Evolutionary conservation across 768 basidiomycete species (phyloP), one percentile per base, ranked within the genome.

Genomic region (Mrakia hoshinonis): DNA sequence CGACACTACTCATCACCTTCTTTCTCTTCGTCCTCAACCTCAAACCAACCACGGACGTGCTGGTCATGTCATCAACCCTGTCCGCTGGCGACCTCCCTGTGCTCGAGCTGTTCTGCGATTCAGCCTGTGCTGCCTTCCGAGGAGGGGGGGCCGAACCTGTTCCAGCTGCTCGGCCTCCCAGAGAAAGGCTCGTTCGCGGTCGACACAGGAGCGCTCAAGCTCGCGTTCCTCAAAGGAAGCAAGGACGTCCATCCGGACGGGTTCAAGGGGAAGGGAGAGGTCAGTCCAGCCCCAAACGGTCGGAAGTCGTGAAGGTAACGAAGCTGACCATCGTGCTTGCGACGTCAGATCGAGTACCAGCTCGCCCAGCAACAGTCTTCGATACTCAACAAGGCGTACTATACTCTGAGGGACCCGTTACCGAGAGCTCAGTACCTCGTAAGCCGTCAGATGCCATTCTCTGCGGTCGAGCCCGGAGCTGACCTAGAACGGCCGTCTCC

Each of bases 181-280:
- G 26, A 49, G 18, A 74, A 76, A 6, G 73, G 76, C 48, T 75
- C 76, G 0, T 95, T 91, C 79, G 79, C 82, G 20, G 80, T 97
- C 52, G 86, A 92, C 77, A 75, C 83, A 20, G 75, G 79, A 1
- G 80, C 83, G 24, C 80, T 96, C 71, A 87, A 86, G 78, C 81
- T 81, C 46, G 83, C 84, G 36, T 94, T 91, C 78, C 81, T 89
- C 43, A 81, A 84, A 58, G 85, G 89, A 3, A 93, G 95, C 77
- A 83, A 86, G 26, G 81, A 85, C 26, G 87, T 90, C 65, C 93
- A 97, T 81, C 93, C 93, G 0, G 93, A 97, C 78, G 83, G 86
- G 15, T 95, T 90, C 88, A 84, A 86, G 43, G 84, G 85, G 38
- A 83, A 85, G 76, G 86, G 86, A 38, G 71, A 72, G 65, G 71